These are phyloP conservation scores for Cordyceps cicadae DNA, from an alignment of 2,329 filamentous ascomycete genomes.

Conservation along the genomic window DNA sequence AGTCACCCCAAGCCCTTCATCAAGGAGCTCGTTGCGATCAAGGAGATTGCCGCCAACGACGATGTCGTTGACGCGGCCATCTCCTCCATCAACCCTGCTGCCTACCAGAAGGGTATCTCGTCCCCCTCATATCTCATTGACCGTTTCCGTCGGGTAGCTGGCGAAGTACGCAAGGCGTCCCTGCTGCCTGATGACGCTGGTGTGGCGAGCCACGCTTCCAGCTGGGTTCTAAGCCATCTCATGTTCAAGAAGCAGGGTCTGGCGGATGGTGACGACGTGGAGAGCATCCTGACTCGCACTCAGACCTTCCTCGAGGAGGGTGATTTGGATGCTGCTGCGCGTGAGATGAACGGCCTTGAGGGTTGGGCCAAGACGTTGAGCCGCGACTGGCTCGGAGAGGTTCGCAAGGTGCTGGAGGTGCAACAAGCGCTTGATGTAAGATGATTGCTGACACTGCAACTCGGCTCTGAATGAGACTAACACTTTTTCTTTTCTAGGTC, in stretches of 20 bases:
- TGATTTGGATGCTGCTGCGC: constrained; percentile 78
- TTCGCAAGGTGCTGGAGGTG: constrained; percentile 86
- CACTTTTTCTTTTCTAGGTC: constrained; percentile 45
- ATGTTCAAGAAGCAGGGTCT: constrained; percentile 92
- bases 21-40: constrained; percentile 85
- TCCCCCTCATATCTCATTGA: constrained; percentile 82
- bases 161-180: constrained; percentile 88
- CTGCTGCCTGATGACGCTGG: constrained; percentile 89
- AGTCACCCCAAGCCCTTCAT: constrained; percentile 73
- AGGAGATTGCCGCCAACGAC: constrained; percentile 80
- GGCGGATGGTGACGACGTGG: constrained; percentile 78
- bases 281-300: constrained; percentile 83
- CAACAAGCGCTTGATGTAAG: constrained; percentile 91
- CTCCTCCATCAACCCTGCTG: constrained; percentile 86
- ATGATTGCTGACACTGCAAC: constrained; percentile 18
- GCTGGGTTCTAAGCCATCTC: constrained; percentile 81
- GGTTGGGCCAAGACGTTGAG: constrained; percentile 96
- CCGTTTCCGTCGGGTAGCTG: constrained; percentile 86
- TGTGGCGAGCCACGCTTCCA: constrained; percentile 87
- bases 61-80: constrained; percentile 87
- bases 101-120: constrained; percentile 87
- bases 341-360: constrained; percentile 87
- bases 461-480: constrained; percentile 18
- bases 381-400: constrained; percentile 87
- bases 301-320: constrained; percentile 90